phyloP scores from a whole-genome alignment of 805 yeast genomes.

The Saturnispora diversa region DNA sequence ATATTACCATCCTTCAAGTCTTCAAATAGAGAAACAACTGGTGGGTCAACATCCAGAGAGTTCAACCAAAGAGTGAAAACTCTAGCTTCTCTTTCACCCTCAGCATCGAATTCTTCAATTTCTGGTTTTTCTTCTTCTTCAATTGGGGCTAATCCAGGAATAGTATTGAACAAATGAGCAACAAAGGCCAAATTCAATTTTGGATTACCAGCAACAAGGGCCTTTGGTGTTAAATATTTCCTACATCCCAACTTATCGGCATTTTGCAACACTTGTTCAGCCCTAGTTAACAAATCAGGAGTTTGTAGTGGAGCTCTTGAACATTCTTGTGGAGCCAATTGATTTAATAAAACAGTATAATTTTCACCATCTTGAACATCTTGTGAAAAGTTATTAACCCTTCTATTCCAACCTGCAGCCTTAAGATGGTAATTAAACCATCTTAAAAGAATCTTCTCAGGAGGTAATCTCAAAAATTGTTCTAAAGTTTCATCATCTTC shows the following conservation, averaged over 20 bases:
- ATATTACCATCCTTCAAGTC: slow-evolving; percentile 90
- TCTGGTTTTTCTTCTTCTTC: slow-evolving; percentile 88
- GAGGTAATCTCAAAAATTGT: slow-evolving; percentile 92
- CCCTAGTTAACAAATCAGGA: slow-evolving; percentile 64
- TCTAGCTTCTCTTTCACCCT: slow-evolving; percentile 98
- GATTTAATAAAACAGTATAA: slow-evolving; percentile 83
- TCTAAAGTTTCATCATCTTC: slow-evolving; percentile 97
- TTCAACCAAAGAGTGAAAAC: slow-evolving; percentile 97
- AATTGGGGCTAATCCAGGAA: slow-evolving; percentile 94
- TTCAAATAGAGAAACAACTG: slow-evolving; percentile 84
- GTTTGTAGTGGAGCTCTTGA: slow-evolving; percentile 79
- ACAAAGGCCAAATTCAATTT: slow-evolving; percentile 94
- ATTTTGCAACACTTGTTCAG: slow-evolving; percentile 75
- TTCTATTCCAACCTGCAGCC: slow-evolving; percentile 82
- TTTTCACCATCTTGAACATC: slow-evolving; percentile 95
- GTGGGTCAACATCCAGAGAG: slow-evolving; percentile 92
- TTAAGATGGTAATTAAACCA: slow-evolving; percentile 97
- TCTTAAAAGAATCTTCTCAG: slow-evolving; percentile 91
- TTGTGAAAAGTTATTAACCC: slow-evolving; percentile 75
- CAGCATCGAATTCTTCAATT: slow-evolving; percentile 97
- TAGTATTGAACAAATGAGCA: slow-evolving; percentile 92
- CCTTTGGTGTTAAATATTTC: slow-evolving; percentile 88
- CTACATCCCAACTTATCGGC: slow-evolving; percentile 91
- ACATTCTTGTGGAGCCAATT: slow-evolving; percentile 76
- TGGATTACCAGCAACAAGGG: slow-evolving; percentile 93